Evolutionary conservation across 2,329 filamentous ascomycete genomes (phyloP).

Genomic region (Thelonectria rubi): DNA sequence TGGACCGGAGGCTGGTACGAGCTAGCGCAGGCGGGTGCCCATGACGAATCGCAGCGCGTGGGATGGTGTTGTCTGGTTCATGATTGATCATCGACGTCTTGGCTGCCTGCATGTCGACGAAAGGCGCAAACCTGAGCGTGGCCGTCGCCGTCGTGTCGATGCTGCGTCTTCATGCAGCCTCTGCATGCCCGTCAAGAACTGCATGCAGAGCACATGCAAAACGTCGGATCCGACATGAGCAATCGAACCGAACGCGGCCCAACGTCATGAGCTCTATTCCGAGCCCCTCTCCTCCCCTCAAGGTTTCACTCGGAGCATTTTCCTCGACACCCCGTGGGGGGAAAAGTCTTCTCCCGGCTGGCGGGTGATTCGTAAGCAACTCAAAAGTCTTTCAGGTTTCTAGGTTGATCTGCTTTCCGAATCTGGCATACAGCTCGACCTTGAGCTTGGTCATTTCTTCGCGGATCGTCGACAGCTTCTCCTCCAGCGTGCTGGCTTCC

Average conservation of each 20-base stretch:
- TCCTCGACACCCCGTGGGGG: slow-evolving; percentile 19
- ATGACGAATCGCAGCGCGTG: slow-evolving; percentile 27
- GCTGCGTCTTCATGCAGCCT: slow-evolving; percentile 6
- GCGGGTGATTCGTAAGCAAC: slow-evolving; percentile 10
- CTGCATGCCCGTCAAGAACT: slow-evolving; percentile 11
- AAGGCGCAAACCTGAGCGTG: not conserved
- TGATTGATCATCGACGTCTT: not conserved
- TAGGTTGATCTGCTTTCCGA: slow-evolving; percentile 96
- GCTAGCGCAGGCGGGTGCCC: slow-evolving; percentile 6
- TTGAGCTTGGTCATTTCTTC: slow-evolving; percentile 93
- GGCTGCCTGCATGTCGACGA: not conserved
- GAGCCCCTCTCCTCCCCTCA: not conserved
- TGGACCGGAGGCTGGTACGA: slow-evolving; percentile 17
- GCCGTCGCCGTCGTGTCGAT: no score
- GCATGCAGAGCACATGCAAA: slow-evolving; percentile 18
- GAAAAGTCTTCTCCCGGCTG: slow-evolving; percentile 37
- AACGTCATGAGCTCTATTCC: slow-evolving; percentile 32
- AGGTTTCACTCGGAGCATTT: slow-evolving; percentile 22
- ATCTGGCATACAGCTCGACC: slow-evolving; percentile 90
- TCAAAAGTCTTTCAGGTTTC: slow-evolving; percentile 70
- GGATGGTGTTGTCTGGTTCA: slow-evolving; percentile 22
- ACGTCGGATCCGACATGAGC: slow-evolving; percentile 29
- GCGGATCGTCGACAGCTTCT: slow-evolving; percentile 75
- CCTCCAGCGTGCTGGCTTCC: slow-evolving; percentile 79
- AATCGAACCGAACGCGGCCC: slow-evolving; percentile 12